These are phyloP conservation scores for Metschnikowia sp. DNA, from an alignment of 805 yeast species.

Conservation along the genomic window DNA sequence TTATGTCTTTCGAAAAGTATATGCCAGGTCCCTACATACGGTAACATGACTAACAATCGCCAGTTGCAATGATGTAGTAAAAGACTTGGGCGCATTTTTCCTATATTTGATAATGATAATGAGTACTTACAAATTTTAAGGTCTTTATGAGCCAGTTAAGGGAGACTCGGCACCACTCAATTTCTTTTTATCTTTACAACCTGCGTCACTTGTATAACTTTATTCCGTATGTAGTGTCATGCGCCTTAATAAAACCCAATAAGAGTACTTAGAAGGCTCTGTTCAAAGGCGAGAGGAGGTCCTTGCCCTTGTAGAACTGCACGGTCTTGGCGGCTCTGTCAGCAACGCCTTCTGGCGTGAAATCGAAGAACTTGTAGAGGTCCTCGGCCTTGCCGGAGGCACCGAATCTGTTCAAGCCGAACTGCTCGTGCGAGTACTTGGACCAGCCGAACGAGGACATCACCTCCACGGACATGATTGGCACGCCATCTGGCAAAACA, in stretches of 20 bases:
- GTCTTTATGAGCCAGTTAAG: not conserved
- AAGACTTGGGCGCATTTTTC: too few species aligned
- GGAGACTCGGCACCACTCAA: not conserved
- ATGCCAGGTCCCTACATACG: too few species aligned
- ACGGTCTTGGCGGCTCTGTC: slow-evolving; percentile 77
- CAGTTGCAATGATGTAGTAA: too few species aligned
- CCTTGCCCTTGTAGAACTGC: slow-evolving; percentile 76
- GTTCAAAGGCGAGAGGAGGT: slow-evolving; percentile 71
- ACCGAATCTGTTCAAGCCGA: slow-evolving; percentile 95
- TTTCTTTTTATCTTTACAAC: too few species aligned
- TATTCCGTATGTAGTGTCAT: not conserved
- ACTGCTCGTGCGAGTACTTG: slow-evolving; percentile 93
- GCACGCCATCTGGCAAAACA: slow-evolving; percentile 92
- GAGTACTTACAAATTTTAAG: too few species aligned
- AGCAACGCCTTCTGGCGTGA: slow-evolving; percentile 91
- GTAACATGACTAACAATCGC: too few species aligned
- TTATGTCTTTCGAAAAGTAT: too few species aligned
- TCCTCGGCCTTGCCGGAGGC: slow-evolving; percentile 88
- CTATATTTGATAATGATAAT: too few species aligned
- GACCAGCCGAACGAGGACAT: slow-evolving; percentile 90
- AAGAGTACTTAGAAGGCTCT: slow-evolving; percentile 56
- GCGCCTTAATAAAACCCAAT: too few species aligned
- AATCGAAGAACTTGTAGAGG: slow-evolving; percentile 80
- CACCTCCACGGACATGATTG: slow-evolving; percentile 91
- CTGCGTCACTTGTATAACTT: too few species aligned